Base-by-base conservation (phyloP, 2,329 filamentous ascomycete species). In the Colletotrichum sp. region DNA sequence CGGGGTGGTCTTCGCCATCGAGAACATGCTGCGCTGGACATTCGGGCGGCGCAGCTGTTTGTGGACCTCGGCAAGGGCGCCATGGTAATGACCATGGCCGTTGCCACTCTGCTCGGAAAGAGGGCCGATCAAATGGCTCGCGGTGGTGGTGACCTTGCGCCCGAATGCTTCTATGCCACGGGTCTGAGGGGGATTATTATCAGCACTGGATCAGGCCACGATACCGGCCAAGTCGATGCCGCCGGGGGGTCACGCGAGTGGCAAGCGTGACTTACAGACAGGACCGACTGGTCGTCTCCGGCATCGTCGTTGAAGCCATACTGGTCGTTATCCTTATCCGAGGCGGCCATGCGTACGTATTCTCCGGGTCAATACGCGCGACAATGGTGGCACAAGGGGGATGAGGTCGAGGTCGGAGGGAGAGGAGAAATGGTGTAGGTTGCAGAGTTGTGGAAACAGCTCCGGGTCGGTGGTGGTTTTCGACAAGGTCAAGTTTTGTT, bases 131-230 rank as follows among this genome's bases (percentile, higher is more conserved):
- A 99, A 90, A 85, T 98, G 96, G 82, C 93, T 95, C 72, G 97
- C 97, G 25, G 97, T 99, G 32, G 95, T 95, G 34, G 96, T 97
- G 78, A 99, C 96, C 87, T 98, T 99, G 83, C 96, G 93, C 79
- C 96, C 93, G 86, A 99, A 98, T 71, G 95, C 95, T 87, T 98
- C 96, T 80, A 99, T 88, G 79, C 97, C 95, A 81, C 95, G 94
- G 71, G 95, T 93, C 96, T 98, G 81, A 67, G 65, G 78, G 73
- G 78, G 8, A 75, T 22, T 8, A n/a, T 25, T 16, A 19, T 52
- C 19, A 52, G 44, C 44, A 52, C 44, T 52, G 36, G 36, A 29
- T 76, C 71, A 76, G 71, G 52, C 34, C 77, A 81, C 78, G 65
- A 30, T 64, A 62, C 80, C 79, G 61, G 75, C 72, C 57, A 72